Conservation (phyloP, 306 rosid species). For the Cicer pinnatifidum region DNA sequence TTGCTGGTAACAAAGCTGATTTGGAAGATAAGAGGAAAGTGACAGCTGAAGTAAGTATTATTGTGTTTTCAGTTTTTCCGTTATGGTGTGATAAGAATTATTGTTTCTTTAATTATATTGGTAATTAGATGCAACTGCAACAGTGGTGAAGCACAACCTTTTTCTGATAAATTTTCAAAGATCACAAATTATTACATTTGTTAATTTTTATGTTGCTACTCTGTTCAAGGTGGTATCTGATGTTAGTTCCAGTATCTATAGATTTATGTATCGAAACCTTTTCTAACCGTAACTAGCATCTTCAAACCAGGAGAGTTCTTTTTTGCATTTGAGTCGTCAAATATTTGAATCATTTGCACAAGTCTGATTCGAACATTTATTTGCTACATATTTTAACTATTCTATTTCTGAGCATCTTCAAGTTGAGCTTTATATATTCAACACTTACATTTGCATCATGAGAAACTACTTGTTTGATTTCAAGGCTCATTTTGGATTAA, state of each 20-base stretch:
- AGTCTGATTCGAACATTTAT: background rate
- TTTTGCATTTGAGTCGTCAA: constrained; percentile 14
- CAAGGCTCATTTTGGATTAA: background rate
- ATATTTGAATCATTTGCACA: background rate
- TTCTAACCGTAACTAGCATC: background rate
- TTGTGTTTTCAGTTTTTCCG: constrained; percentile 1
- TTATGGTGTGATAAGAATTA: constrained; percentile 8
- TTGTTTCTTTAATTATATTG: background rate
- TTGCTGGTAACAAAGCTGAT: constrained; percentile 70
- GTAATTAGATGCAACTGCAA: constrained; percentile 8
- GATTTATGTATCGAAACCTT: background rate
- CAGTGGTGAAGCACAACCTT: background rate
- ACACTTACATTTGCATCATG: background rate
- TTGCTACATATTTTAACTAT: constrained; percentile 1
- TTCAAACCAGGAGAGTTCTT: background rate
- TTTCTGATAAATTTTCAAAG: background rate
- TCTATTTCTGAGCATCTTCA: constrained; percentile 15
- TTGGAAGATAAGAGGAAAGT: constrained; percentile 68
- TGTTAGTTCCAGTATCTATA: background rate
- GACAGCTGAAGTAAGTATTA: constrained; percentile 60
- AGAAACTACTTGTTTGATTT: constrained; percentile 2
- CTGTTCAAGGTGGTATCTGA: background rate
- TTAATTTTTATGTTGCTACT: background rate
- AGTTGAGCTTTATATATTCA: constrained; percentile 1
- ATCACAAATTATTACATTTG: background rate